Conservation (phyloP, 306 rosid genomes). For the Citrullus amarus region DNA sequence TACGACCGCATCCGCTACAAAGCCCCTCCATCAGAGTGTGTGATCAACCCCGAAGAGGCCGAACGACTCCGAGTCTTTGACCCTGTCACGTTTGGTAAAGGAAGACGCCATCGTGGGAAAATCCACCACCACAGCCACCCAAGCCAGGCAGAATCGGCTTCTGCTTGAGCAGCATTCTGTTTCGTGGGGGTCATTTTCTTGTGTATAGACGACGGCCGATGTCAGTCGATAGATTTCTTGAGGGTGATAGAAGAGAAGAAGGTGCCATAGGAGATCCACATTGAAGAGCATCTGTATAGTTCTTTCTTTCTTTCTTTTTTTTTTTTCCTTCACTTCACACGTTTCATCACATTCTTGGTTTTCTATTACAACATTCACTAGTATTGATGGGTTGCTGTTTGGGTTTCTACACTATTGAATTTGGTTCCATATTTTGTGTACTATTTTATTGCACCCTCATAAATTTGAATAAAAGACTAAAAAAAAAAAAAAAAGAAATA, state of each 20-base stretch:
- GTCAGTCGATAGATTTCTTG: background rate
- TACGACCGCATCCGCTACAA: constrained; percentile 60
- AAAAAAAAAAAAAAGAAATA: background rate
- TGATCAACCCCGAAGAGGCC: constrained; percentile 48
- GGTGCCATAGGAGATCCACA: background rate
- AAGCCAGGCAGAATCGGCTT: constrained; percentile 20
- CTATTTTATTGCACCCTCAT: constrained; percentile 28
- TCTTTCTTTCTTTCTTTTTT: background rate
- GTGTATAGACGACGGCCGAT: constrained; percentile 5
- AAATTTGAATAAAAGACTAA: constrained; percentile 30
- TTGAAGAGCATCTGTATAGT: constrained; percentile 8
- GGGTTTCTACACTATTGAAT: constrained; percentile 21
- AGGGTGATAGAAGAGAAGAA: background rate
- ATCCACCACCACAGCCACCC: constrained; percentile 31
- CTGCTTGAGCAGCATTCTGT: constrained; percentile 20
- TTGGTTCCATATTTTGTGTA: constrained; percentile 39
- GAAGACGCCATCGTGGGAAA: constrained; percentile 47
- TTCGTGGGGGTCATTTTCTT: background rate
- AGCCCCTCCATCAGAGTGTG: constrained; percentile 64
- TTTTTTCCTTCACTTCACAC: background rate
- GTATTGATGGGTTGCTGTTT: background rate
- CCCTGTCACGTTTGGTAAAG: constrained; percentile 67
- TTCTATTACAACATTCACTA: background rate
- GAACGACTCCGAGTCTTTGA: constrained; percentile 56
- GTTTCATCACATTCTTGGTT: background rate